Percentiles rank a stretch among this genome's conserved stretches.
Evolutionary conservation across 2,329 filamentous ascomycete genomes (phyloP).

Genomic region (Sphaerulina populicola): DNA sequence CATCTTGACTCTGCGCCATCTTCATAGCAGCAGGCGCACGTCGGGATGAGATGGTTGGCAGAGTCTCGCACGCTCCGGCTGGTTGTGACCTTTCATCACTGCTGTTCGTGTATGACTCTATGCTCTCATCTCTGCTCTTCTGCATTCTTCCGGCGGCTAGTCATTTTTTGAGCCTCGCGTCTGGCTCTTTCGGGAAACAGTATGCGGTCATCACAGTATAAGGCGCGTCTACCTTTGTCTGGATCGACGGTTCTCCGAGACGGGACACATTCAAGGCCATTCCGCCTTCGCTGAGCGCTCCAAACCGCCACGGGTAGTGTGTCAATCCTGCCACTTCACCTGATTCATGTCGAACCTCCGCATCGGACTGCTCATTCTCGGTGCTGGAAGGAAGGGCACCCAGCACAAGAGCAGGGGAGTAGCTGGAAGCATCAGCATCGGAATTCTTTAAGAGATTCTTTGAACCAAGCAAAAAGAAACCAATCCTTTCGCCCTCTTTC

Average conservation of each 20-base stretch:
- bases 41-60: too few species aligned
- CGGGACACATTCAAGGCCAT: conserved; percentile 41
- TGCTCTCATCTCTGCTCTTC: not conserved
- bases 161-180: not conserved
- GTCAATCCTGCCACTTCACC: not conserved
- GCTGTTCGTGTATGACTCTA: too few species aligned
- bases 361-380: conserved; percentile 26
- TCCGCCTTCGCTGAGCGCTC: conserved; percentile 54
- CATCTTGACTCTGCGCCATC: too few species aligned
- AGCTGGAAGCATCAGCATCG: not conserved
- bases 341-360: not conserved
- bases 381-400: conserved; percentile 41
- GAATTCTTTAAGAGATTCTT: not conserved
- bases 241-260: conserved; percentile 3
- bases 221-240: conserved; percentile 45
- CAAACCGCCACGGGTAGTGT: conserved; percentile 44
- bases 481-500: conserved; percentile 55
- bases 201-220: conserved; percentile 17
- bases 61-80: too few species aligned
- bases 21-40: too few species aligned
- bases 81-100: too few species aligned
- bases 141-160: not conserved
- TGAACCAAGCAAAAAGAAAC: conserved; percentile 49
- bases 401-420: conserved; percentile 23
- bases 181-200: not conserved